Evolutionary conservation across 2,329 filamentous ascomycete genomes (phyloP).

Genomic region (Fusarium paranaense): DNA sequence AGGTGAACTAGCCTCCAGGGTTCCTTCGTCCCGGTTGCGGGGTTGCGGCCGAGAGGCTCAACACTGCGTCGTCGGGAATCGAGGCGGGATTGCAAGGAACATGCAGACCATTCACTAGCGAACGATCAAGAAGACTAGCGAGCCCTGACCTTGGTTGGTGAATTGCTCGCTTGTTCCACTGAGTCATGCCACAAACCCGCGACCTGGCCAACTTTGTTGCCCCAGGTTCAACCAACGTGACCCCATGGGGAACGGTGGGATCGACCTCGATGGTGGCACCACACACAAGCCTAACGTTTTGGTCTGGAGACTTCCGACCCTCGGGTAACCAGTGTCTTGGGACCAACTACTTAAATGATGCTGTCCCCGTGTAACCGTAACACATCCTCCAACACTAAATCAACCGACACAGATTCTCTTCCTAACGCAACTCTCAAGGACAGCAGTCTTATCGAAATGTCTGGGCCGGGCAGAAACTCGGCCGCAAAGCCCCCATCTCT

Average conservation of each 20-base stretch:
- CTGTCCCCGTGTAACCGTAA: not conserved
- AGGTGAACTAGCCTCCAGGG: not conserved
- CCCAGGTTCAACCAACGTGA: not conserved
- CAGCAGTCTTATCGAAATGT: not conserved
- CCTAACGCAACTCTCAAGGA: not conserved
- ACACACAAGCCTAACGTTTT: not conserved
- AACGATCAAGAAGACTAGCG: not conserved
- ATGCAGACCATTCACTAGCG: not conserved
- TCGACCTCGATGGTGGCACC: not conserved
- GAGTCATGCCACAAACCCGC: not conserved
- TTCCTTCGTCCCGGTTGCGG: not conserved
- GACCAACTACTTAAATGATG: not conserved
- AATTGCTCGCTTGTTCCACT: not conserved
- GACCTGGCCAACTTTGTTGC: not conserved
- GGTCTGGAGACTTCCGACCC: not conserved
- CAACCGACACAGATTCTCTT: not conserved
- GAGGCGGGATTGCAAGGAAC: not conserved
- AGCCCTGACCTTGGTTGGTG: not conserved
- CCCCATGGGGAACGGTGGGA: not conserved
- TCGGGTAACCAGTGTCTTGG: not conserved
- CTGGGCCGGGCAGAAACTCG: not conserved
- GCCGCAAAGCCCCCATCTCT: not conserved
- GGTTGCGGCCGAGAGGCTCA: not conserved
- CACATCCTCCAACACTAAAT: not conserved
- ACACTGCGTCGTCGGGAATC: not conserved